phyloP scores from a whole-genome alignment of 345 rosid species.

The Salix exigua region DNA sequence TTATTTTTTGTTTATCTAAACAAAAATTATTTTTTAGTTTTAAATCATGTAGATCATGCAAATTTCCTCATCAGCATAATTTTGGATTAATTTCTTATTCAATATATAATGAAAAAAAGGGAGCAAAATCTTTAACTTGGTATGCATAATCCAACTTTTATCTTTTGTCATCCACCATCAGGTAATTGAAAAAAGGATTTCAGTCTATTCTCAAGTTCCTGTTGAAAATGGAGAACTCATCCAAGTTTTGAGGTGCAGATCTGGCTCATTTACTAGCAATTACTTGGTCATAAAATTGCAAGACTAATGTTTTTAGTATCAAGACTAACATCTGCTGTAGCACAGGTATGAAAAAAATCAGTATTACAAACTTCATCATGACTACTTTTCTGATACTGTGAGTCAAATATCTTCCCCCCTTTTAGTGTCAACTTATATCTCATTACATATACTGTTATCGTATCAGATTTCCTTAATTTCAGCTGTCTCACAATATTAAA shows the following conservation, averaged over 20 bases:
- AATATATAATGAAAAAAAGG: not conserved
- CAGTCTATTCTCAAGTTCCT: conserved; percentile 92
- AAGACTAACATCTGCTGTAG: conserved; percentile 71
- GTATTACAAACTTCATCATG: conserved; percentile 94
- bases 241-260: conserved; percentile 79
- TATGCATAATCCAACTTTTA: not conserved
- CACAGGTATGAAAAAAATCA: conserved; percentile 85
- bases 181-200: conserved; percentile 89
- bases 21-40: too few relatives aligned
- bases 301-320: conserved; percentile 36
- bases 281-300: conserved; percentile 13
- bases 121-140: not conserved
- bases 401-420: conserved; percentile 26
- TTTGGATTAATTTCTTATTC: not conserved
- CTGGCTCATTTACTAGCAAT: conserved; percentile 20
- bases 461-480: not conserved
- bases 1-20: not conserved
- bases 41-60: too few relatives aligned
- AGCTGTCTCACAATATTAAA: not conserved
- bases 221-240: conserved; percentile 88
- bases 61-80: too few relatives aligned
- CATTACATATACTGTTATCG: not conserved
- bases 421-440: not conserved
- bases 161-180: conserved; percentile 24
- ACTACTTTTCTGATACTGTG: conserved; percentile 86